Base-by-base conservation (phyloP, 495 filamentous ascomycete genomes). In the Cenococcum geophilum region DNA sequence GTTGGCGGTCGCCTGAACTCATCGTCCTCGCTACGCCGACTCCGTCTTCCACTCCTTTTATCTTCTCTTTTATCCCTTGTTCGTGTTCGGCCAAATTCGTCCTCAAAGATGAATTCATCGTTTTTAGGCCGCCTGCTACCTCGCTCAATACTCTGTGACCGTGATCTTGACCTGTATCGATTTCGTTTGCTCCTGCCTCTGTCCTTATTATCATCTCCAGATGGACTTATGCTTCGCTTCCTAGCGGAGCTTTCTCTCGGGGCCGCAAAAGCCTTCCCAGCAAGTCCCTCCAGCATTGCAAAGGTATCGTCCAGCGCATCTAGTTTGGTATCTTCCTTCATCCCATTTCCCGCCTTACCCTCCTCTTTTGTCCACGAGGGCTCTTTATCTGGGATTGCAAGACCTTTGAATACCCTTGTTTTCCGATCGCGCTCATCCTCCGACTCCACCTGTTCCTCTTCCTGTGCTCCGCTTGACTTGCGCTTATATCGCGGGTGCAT, bases 301-400 rank as follows among this genome's bases (percentile, higher is more conserved):
- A 99, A 84, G 6, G 93, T 96, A 73, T 99, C 95, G 69, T 97
- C 93, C 73, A 97, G 89, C 27, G 85, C 86, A 69, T 84, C 84
- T 14, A 67, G 70, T 60, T 75, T 75, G 12, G 70, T 70, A 25
- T 76, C 71, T 36, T 52, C 20, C 14, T 79, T 74, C 23, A 71
- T 61, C 14, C 56, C 68, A 54, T 52, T 71, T 34, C 65, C 72
- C 58, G n/a, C 68, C 1, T 62, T 69, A 37, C 75, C 73, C 9
- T 76, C 76, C 18, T 82, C 78, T 23, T 82, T 78, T 16, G 76
- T 71, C 83, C 81, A 87, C 18, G 72, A 67, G 23, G 82, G 76
- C 55, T 86, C 85, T 69, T 83, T 84, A 73, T 98, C 91, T 34
- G 95, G 91, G 43, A 98, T 81, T 12, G 92, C 85, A 55, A 98